phyloP scores from a whole-genome alignment of 768 basidiomycete species.

The Bullera alba region DNA sequence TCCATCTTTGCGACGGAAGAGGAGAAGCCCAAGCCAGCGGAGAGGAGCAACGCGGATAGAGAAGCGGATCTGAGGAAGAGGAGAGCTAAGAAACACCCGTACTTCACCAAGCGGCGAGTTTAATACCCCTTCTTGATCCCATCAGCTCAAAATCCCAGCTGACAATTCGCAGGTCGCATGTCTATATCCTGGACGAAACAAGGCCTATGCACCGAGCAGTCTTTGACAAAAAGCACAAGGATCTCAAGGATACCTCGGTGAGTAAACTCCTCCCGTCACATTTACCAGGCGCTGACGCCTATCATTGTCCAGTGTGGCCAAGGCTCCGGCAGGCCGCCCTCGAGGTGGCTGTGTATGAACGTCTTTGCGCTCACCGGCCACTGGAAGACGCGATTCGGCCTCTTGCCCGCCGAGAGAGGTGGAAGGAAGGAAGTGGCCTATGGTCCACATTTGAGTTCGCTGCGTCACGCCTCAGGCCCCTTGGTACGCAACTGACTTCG shows the following conservation, averaged over 20 bases:
- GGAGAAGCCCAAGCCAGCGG: slow-evolving; percentile 3
- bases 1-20: slow-evolving; percentile 3
- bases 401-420: neutral
- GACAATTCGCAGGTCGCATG: slow-evolving; percentile 8
- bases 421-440: slow-evolving; percentile 17
- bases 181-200: slow-evolving; percentile 26
- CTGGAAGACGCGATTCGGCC: slow-evolving; percentile 15
- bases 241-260: slow-evolving; percentile 11
- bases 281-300: neutral
- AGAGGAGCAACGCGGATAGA: neutral
- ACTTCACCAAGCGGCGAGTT: slow-evolving; percentile 10
- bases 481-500: slow-evolving; percentile 2
- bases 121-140: neutral
- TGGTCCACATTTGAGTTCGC: slow-evolving; percentile 12
- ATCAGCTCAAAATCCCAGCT: neutral
- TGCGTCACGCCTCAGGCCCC: slow-evolving; percentile 17
- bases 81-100: slow-evolving; percentile 2
- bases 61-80: neutral
- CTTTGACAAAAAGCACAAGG: slow-evolving; percentile 18
- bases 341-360: slow-evolving; percentile 8
- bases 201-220: slow-evolving; percentile 6
- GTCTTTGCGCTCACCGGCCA: slow-evolving; percentile 11
- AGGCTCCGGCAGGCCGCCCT: neutral
- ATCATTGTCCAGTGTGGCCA: slow-evolving; percentile 13
- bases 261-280: neutral